These are phyloP conservation scores for Alternaria triticina DNA, from an alignment of 2,329 filamentous ascomycete genomes.

Conservation along the genomic window DNA sequence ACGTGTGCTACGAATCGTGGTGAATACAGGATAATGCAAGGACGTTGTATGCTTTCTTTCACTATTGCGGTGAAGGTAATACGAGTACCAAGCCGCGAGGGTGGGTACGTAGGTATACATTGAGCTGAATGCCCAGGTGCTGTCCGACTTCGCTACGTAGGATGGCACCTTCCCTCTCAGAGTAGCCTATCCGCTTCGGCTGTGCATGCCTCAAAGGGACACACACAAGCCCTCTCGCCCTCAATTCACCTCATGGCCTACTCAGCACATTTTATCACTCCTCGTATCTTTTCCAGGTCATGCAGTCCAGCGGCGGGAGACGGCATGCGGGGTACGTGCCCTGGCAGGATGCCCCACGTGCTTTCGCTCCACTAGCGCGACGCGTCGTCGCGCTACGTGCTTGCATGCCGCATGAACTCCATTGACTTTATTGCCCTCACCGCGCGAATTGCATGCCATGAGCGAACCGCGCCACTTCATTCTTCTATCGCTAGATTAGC, in stretches of 20 bases:
- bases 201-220: neutral
- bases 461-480: too few species aligned
- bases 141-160: neutral
- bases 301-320: neutral
- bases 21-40: neutral
- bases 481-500: neutral
- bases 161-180: constrained; percentile 1
- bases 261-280: too few species aligned
- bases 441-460: neutral
- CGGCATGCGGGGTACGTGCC: neutral
- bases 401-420: neutral
- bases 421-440: neutral
- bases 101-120: neutral
- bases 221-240: neutral
- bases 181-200: constrained; percentile 5
- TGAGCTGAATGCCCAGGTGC: neutral
- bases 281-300: neutral
- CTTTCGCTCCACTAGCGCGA: constrained; percentile 3
- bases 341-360: neutral
- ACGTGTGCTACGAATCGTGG: neutral
- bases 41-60: neutral
- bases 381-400: neutral
- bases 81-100: neutral
- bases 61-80: neutral
- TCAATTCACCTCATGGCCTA: neutral